These are phyloP conservation scores for Colletotrichum caudatum DNA, from an alignment of 2,329 filamentous ascomycete species.

Conservation along the genomic window DNA sequence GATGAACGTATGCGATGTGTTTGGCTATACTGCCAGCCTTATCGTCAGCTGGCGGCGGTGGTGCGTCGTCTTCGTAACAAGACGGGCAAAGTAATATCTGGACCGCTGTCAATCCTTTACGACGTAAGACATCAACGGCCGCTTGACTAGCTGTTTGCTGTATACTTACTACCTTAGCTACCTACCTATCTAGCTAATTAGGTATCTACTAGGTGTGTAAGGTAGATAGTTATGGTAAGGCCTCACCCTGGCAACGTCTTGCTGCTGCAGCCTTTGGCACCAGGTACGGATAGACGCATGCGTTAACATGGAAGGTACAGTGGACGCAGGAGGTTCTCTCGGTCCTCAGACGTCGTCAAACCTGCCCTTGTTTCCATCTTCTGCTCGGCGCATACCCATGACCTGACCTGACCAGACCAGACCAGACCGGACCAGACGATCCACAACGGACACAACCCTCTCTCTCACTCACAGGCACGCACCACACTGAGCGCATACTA, in stretches of 20 bases:
- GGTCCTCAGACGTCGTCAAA: slow-evolving; percentile 38
- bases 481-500: background rate
- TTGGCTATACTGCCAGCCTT: background rate
- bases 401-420: slow-evolving; percentile 5
- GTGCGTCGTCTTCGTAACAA: background rate
- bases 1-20: background rate
- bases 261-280: background rate
- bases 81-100: background rate
- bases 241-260: background rate
- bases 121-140: background rate
- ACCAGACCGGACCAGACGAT: slow-evolving; percentile 36
- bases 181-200: too few species aligned
- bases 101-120: background rate
- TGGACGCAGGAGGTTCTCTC: slow-evolving; percentile 14
- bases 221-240: background rate
- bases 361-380: slow-evolving; percentile 29
- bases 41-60: background rate
- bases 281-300: background rate
- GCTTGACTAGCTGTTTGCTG: background rate
- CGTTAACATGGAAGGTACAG: slow-evolving; percentile 11
- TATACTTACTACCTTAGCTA: background rate
- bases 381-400: slow-evolving; percentile 13
- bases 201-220: too few species aligned
- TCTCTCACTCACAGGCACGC: slow-evolving; percentile 9
- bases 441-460: slow-evolving; percentile 40